These are phyloP conservation scores for Dillenia turbinata DNA, from an alignment of 164 flowering plant genomes.

Conservation along the genomic window DNA sequence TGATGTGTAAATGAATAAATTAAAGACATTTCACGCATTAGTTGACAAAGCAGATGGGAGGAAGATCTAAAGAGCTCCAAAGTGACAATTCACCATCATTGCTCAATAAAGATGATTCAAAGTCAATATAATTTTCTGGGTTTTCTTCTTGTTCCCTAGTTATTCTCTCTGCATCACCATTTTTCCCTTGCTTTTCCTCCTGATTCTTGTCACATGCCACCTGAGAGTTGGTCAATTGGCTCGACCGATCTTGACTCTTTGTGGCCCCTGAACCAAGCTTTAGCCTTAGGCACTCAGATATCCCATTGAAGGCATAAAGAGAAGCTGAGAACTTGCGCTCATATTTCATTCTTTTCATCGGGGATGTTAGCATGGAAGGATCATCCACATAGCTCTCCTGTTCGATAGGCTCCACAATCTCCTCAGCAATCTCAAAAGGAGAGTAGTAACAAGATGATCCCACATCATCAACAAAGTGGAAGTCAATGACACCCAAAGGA, in stretches of 20 bases:
- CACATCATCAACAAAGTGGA: constrained; percentile 34
- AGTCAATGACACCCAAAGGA: constrained; percentile 21
- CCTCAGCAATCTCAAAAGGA: constrained; percentile 46
- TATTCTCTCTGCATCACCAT: constrained; percentile 5
- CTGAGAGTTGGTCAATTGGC: constrained; percentile 6
- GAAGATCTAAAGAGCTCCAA: constrained; percentile 72
- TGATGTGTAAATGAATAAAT: no score
- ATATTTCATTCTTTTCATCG: constrained; percentile 59
- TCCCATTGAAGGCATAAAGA: constrained; percentile 63
- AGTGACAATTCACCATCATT: constrained; percentile 41
- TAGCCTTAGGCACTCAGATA: constrained; percentile 54
- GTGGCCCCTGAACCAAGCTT: constrained; percentile 15
- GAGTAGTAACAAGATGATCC: constrained; percentile 22
- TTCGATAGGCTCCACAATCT: constrained; percentile 25
- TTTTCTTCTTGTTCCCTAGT: constrained; percentile 2
- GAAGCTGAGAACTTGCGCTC: constrained; percentile 72
- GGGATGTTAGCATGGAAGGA: not conserved
- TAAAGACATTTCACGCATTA: no score
- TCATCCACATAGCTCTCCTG: constrained; percentile 22
- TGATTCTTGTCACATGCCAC: not conserved
- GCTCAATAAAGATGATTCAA: not conserved
- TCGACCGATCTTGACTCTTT: not conserved
- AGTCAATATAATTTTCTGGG: not conserved
- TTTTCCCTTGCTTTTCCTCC: constrained; percentile 4
- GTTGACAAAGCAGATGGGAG: constrained; percentile 38